Evolutionary conservation across 805 yeast genomes (phyloP).

Genomic region (Candida orba): DNA sequence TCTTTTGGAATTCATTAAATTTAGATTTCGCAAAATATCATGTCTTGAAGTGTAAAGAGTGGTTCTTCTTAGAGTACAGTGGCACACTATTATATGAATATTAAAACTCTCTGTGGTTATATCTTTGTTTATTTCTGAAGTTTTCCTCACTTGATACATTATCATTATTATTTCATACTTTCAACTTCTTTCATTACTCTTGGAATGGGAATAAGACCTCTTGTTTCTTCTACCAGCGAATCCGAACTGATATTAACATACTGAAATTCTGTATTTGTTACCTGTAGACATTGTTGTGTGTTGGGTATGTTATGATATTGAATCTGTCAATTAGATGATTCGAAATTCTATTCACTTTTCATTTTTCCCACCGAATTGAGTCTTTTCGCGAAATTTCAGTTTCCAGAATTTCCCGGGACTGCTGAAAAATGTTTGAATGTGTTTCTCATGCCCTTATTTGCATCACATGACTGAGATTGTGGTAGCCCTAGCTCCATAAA

Average conservation of each 20-base stretch:
- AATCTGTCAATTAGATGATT: slow-evolving; percentile 1
- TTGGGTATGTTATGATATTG: slow-evolving; percentile 3
- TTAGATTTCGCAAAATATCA: background rate
- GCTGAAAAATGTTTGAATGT: background rate
- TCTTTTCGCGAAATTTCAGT: slow-evolving; percentile 3
- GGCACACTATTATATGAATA: too few relatives aligned
- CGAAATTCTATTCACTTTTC: slow-evolving; percentile 7
- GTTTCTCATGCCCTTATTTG: background rate
- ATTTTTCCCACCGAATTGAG: slow-evolving; percentile 8
- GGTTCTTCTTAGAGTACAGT: too few relatives aligned
- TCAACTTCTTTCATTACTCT: too few relatives aligned
- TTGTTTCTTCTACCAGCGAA: background rate
- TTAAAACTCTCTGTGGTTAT: too few relatives aligned
- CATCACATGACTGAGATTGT: background rate
- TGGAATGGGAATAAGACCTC: background rate
- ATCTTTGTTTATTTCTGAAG: too few relatives aligned
- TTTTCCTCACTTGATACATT: too few relatives aligned
- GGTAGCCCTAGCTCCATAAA: background rate
- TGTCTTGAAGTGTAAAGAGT: background rate
- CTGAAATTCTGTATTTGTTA: slow-evolving; percentile 99
- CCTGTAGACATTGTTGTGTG: slow-evolving; percentile 74
- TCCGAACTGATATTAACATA: slow-evolving; percentile 41
- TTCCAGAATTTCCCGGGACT: background rate
- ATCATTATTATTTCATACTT: too few relatives aligned
- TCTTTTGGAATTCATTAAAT: background rate